Conservation (phyloP, 257 asterid genomes). For the Nicotiana knightiana region DNA sequence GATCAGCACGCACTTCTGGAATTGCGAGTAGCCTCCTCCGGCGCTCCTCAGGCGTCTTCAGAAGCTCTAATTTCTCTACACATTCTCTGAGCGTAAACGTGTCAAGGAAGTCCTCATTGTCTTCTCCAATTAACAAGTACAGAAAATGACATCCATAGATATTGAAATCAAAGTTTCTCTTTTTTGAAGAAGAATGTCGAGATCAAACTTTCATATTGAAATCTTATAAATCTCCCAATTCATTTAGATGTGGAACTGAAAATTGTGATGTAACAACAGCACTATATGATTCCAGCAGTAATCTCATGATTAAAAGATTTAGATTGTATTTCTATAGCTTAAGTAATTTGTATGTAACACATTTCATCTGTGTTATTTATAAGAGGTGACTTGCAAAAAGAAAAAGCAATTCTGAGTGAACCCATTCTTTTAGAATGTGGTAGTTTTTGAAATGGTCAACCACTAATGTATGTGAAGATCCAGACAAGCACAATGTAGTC, state of each 20-base stretch:
- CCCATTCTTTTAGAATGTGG: background rate
- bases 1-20: constrained; percentile 76
- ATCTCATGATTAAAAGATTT: background rate
- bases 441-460: background rate
- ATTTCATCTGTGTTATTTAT: background rate
- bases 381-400: constrained; percentile 2
- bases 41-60: constrained; percentile 72
- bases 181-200: background rate
- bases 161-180: background rate
- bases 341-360: background rate
- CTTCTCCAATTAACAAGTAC: background rate
- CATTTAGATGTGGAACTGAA: constrained; percentile 1
- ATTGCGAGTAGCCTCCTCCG: constrained; percentile 55
- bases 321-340: background rate
- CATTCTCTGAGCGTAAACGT: constrained; percentile 64
- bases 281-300: background rate
- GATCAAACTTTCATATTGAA: background rate
- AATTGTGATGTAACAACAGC: background rate
- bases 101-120: constrained; percentile 55
- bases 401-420: background rate
- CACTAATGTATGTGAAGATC: background rate
- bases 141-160: background rate
- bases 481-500: background rate
- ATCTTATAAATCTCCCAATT: background rate
- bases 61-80: constrained; percentile 46